Evolutionary conservation across 164 flowering plant species (phyloP).

Genomic region (Houttuynia cordata): DNA sequence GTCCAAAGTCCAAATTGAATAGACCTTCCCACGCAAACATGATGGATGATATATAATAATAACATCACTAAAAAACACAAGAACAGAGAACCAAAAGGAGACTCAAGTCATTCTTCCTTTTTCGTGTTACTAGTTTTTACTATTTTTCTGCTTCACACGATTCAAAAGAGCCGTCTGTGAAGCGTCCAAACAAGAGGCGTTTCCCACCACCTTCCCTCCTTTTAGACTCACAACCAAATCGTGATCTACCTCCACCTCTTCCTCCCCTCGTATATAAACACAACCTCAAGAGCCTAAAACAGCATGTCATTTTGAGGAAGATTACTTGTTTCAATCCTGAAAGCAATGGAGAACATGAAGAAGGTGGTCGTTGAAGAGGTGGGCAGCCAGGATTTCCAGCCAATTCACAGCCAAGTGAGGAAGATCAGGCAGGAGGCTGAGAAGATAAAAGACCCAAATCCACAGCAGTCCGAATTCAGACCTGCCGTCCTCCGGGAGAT

Average conservation of each 20-base stretch:
- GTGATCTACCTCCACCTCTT: conserved; percentile 2
- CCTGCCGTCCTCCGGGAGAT: conserved; percentile 24
- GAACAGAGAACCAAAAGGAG: too few relatives aligned
- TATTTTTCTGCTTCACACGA: neutral
- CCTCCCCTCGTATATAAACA: neutral
- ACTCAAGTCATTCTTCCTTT: too few relatives aligned
- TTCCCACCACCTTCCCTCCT: conserved; percentile 6
- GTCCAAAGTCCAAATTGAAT: too few relatives aligned
- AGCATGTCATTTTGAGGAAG: too few relatives aligned
- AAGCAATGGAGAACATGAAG: conserved; percentile 1
- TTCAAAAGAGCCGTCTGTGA: conserved; percentile 8
- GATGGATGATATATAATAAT: too few relatives aligned
- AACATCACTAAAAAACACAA: too few relatives aligned
- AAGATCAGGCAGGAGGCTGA: conserved; percentile 54
- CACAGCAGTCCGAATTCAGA: conserved; percentile 19
- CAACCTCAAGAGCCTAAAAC: neutral
- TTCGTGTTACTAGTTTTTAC: too few relatives aligned
- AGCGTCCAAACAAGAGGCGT: conserved; percentile 1
- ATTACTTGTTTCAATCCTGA: neutral
- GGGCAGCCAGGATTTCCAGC: neutral
- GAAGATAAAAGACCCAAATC: conserved; percentile 32
- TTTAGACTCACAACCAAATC: conserved; percentile 3
- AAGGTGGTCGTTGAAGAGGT: conserved; percentile 1
- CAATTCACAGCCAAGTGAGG: conserved; percentile 58
- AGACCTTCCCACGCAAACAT: too few relatives aligned